phyloP scores from a whole-genome alignment of 805 yeast genomes.

The Wickerhamomyces bisporus region DNA sequence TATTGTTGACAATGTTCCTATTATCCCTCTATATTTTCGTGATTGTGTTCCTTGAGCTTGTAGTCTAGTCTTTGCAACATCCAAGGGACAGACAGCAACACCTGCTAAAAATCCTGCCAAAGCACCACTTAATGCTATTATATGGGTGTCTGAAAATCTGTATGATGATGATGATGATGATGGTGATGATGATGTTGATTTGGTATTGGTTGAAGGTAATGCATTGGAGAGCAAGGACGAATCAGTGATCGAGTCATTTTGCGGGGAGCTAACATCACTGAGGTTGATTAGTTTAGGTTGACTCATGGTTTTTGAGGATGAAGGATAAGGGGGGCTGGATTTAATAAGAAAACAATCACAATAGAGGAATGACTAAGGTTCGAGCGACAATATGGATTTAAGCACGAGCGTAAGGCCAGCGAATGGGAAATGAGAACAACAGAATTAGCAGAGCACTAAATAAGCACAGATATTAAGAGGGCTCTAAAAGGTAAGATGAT shows the following conservation, averaged over 20 bases:
- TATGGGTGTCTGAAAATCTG: conserved; percentile 38
- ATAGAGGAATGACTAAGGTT: too few relatives aligned
- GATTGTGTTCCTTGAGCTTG: conserved; percentile 76
- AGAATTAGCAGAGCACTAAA: too few relatives aligned
- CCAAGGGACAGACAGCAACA: conserved; percentile 86
- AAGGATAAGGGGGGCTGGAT: too few relatives aligned
- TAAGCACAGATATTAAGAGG: too few relatives aligned
- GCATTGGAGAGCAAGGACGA: neutral
- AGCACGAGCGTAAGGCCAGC: too few relatives aligned
- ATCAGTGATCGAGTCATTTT: neutral
- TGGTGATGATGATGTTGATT: neutral
- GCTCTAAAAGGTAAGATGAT: too few relatives aligned
- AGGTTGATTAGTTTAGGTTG: too few relatives aligned
- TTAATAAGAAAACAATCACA: too few relatives aligned
- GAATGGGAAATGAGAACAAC: too few relatives aligned
- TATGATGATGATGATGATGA: neutral
- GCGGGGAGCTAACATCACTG: too few relatives aligned
- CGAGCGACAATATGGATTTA: too few relatives aligned
- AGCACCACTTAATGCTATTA: conserved; percentile 85
- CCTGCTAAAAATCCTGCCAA: conserved; percentile 92
- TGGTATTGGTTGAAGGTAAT: neutral
- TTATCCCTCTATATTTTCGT: conserved; percentile 47
- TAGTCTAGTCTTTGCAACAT: conserved; percentile 88
- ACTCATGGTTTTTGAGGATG: too few relatives aligned
- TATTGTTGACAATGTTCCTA: conserved; percentile 62